Evolutionary conservation across 1,284 basidiomycete genomes (phyloP).

Genomic region (Stygiomarasmius scandens): DNA sequence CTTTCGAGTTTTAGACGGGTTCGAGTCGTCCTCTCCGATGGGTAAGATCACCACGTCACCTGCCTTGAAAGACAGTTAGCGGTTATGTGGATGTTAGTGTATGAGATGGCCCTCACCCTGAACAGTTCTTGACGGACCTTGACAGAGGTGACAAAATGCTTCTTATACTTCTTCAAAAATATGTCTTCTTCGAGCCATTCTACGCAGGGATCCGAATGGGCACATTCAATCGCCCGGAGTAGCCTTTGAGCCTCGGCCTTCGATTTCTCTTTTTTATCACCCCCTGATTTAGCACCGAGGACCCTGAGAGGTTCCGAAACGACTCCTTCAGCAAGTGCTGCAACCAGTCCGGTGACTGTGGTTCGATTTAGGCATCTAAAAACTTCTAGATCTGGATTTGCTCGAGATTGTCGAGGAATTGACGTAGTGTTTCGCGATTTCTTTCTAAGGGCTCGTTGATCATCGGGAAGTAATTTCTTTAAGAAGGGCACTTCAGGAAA

Average conservation of each 20-base stretch:
- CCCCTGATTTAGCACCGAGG: slow-evolving; percentile 41
- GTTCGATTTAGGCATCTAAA: too few species aligned
- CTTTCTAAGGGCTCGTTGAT: too few species aligned
- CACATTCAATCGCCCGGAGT: slow-evolving; percentile 17
- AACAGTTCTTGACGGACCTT: slow-evolving; percentile 40
- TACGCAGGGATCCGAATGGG: slow-evolving; percentile 12
- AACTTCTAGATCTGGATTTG: too few species aligned
- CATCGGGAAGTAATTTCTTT: too few species aligned
- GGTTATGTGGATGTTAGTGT: slow-evolving; percentile 26
- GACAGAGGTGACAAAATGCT: slow-evolving; percentile 31
- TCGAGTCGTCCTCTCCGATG: slow-evolving; percentile 28
- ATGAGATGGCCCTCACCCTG: slow-evolving; percentile 35
- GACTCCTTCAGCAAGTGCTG: slow-evolving; percentile 46
- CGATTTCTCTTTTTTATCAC: not conserved
- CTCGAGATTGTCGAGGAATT: too few species aligned
- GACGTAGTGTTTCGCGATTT: too few species aligned
- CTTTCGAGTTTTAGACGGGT: slow-evolving; percentile 7
- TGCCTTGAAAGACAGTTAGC: slow-evolving; percentile 38
- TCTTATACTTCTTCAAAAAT: slow-evolving; percentile 27
- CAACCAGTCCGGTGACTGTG: too few species aligned
- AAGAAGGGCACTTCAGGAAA: too few species aligned
- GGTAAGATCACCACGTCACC: slow-evolving; percentile 61
- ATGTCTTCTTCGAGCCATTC: slow-evolving; percentile 28
- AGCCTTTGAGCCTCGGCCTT: slow-evolving; percentile 22
- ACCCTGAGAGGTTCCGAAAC: slow-evolving; percentile 57